Conservation (phyloP, 805 yeast species). For the Pichia eremophila region DNA sequence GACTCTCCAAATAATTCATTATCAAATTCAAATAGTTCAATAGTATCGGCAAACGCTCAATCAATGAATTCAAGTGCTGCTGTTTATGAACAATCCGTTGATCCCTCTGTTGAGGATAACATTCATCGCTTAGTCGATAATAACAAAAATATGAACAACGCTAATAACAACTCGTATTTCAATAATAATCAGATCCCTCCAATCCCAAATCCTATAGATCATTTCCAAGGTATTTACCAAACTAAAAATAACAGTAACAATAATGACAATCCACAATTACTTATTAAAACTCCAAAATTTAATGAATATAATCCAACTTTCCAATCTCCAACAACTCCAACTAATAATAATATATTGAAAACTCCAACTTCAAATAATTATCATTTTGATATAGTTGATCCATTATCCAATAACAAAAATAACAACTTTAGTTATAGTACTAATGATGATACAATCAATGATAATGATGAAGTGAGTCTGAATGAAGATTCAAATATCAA, state of each 20-base stretch:
- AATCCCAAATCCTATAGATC: neutral
- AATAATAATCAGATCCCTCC: neutral
- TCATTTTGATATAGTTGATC: neutral
- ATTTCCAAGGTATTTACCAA: neutral
- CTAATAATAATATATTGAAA: neutral
- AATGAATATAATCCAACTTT: neutral
- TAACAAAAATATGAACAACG: neutral
- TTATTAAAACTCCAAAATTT: slow-evolving; percentile 2
- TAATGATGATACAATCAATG: neutral
- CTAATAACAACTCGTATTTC: neutral
- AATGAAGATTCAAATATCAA: neutral
- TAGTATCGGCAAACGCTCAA: neutral
- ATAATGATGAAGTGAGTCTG: neutral
- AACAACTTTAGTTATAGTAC: neutral
- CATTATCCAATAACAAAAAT: neutral
- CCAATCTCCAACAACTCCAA: slow-evolving; percentile 3
- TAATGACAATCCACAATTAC: neutral
- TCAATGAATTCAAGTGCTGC: slow-evolving; percentile 7
- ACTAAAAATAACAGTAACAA: neutral
- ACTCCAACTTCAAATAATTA: neutral
- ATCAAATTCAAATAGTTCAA: too few species aligned
- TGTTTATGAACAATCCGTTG: slow-evolving; percentile 6
- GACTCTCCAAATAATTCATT: slow-evolving; percentile 7
- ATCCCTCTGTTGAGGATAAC: neutral
- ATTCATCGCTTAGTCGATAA: too few species aligned